phyloP scores from a whole-genome alignment of 163 green algal species.

The Scenedesmus sp. region DNA sequence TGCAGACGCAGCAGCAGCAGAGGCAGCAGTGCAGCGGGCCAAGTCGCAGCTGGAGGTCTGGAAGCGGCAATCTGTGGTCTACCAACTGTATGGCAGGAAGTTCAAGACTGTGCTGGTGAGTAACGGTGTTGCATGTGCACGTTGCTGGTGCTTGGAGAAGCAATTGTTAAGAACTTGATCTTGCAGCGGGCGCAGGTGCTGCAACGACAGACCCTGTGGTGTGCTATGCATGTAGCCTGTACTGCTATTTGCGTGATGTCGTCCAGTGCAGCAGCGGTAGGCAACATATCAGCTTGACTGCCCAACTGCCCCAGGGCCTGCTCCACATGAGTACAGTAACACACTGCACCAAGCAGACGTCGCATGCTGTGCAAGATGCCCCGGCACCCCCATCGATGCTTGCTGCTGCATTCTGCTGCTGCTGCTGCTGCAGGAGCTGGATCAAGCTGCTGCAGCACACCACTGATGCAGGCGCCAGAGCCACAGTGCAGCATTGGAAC shows the following conservation, averaged over 20 bases:
- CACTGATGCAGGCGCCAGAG: not conserved
- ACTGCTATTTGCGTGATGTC: too few species aligned
- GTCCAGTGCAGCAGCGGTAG: too few species aligned
- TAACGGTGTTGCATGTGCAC: too few species aligned
- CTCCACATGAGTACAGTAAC: too few species aligned
- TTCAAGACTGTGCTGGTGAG: constrained; percentile 63
- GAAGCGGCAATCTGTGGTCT: constrained; percentile 59
- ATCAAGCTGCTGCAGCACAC: not conserved
- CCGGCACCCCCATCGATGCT: not conserved
- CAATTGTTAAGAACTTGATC: too few species aligned
- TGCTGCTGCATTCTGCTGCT: not conserved
- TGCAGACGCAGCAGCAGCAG: constrained; percentile 31
- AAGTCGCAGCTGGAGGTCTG: constrained; percentile 56
- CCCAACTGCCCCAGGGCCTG: too few species aligned
- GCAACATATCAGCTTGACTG: too few species aligned
- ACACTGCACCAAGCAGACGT: too few species aligned
- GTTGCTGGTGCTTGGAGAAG: too few species aligned
- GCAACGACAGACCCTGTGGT: too few species aligned
- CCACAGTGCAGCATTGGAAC: not conserved
- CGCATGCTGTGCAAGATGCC: not conserved
- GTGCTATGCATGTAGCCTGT: too few species aligned
- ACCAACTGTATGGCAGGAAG: constrained; percentile 59
- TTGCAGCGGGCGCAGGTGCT: too few species aligned
- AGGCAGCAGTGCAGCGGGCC: constrained; percentile 43
- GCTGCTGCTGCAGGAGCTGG: not conserved